Evolutionary conservation across 805 yeast species (phyloP), one percentile per base, ranked within the genome.

Genomic region (Teunomyces cretensis): DNA sequence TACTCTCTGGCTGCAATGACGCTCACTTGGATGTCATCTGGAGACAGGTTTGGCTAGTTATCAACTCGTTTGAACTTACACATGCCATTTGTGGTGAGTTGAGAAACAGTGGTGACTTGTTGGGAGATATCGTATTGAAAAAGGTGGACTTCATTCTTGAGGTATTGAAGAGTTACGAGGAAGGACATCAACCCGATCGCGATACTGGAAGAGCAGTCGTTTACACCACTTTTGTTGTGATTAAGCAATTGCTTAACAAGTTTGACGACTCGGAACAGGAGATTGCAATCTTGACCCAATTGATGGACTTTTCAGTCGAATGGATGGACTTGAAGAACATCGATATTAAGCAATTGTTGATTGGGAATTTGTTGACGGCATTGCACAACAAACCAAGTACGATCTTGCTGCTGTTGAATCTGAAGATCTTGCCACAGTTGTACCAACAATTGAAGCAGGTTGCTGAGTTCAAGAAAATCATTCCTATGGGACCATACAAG

Each of bases 401-500:
- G 17, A 64, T 83, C 9, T 61, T 76, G 2, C 74, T 77, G 1
- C 67, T 74, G 41, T 60, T 82, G 33, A 62, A 75, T 3, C 56
- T 58, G 2, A 49, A 47, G 15, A 65, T 83, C 2, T 62, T 85
- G 33, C 81, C 86, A 0, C 56, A 61, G 0, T 65, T 86, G 2
- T 76, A 76, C 51, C 66, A 63, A 4, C 88, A 86, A 56, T 70
- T 86, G 38, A 65, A 64, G 9, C 72, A 83, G 1, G 78, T 77
- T 51, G 76, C 74, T 27, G 76, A 78, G 45, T 82, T 79, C 54
- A 78, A 84, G 37, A 82, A 82, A 44, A 68, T 75, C 14, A 83
- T 88, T 28, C 85, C 84, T 39, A 87, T 89, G 80, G 96, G 96
- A 1, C 95, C 96, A 0, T 88, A 85, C 70, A 87, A 86, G 58